Percentiles rank a stretch among this genome's conserved stretches.
phyloP scores from a whole-genome alignment of 495 filamentous ascomycete genomes.

The Penicillium chermesinum region DNA sequence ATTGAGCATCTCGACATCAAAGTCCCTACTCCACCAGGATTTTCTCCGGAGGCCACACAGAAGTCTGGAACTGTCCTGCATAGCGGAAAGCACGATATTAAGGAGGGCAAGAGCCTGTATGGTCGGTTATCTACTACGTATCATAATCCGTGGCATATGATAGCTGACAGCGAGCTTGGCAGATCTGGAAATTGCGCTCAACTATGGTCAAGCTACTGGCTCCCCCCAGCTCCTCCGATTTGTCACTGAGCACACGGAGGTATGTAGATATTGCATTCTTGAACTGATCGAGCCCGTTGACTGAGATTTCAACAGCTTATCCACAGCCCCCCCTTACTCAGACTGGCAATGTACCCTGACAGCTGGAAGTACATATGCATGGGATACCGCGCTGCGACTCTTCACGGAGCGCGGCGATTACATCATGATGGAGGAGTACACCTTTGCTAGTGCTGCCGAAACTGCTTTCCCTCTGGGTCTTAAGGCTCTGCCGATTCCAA shows the following conservation, averaged over 20 bases:
- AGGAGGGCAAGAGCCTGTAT: slow-evolving; percentile 57
- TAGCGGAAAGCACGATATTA: slow-evolving; percentile 78
- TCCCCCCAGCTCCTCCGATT: slow-evolving; percentile 83
- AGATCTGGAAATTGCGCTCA: slow-evolving; percentile 79
- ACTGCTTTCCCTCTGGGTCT: slow-evolving; percentile 74
- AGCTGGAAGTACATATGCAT: slow-evolving; percentile 69
- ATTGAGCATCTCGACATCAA: slow-evolving; percentile 64
- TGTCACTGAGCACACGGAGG: slow-evolving; percentile 88
- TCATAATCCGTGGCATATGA: not conserved
- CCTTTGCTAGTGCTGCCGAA: slow-evolving; percentile 76
- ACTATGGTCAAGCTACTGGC: slow-evolving; percentile 84
- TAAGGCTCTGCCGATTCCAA: slow-evolving; percentile 62
- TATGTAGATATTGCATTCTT: slow-evolving; percentile 13
- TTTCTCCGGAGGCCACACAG: slow-evolving; percentile 59
- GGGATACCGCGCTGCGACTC: slow-evolving; percentile 75
- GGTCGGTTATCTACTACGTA: slow-evolving; percentile 28
- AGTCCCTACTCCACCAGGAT: slow-evolving; percentile 61
- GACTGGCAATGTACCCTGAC: slow-evolving; percentile 79
- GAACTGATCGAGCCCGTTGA: no score
- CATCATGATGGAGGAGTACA: slow-evolving; percentile 81
- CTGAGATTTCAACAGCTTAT: no score
- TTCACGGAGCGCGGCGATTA: slow-evolving; percentile 66
- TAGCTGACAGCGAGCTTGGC: not conserved
- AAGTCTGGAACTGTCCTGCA: slow-evolving; percentile 49
- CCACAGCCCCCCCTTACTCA: slow-evolving; percentile 52